Evolutionary conservation across 495 filamentous ascomycete genomes (phyloP).

Genomic region (Hyaloscypha finlandica): DNA sequence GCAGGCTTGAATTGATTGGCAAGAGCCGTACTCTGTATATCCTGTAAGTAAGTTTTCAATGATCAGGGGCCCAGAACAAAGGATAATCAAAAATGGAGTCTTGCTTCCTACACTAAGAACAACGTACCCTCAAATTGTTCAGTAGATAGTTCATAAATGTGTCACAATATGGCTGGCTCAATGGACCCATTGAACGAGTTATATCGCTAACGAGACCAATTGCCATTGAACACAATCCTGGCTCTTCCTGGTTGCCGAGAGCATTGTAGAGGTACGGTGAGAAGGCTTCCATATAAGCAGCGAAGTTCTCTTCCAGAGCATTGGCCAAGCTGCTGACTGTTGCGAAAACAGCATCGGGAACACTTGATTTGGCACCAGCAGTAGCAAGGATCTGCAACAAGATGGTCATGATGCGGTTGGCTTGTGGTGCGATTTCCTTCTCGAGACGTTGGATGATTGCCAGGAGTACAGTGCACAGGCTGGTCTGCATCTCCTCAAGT

Average conservation of each 20-base stretch:
- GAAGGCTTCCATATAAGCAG: slow-evolving; percentile 96
- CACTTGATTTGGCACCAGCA: slow-evolving; percentile 84
- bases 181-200: slow-evolving; percentile 83
- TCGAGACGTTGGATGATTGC: slow-evolving; percentile 91
- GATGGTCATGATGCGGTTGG: slow-evolving; percentile 89
- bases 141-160: slow-evolving; percentile 96
- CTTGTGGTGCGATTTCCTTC: slow-evolving; percentile 85
- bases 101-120: neutral
- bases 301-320: slow-evolving; percentile 87
- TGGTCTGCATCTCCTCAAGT: slow-evolving; percentile 96
- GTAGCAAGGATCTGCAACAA: slow-evolving; percentile 77
- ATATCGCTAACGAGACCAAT: slow-evolving; percentile 97
- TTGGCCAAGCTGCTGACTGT: slow-evolving; percentile 83
- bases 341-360: slow-evolving; percentile 91
- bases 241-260: slow-evolving; percentile 92
- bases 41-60: slow-evolving; percentile 33
- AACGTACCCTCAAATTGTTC: slow-evolving; percentile 79
- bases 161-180: slow-evolving; percentile 92
- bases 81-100: slow-evolving; percentile 3
- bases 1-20: slow-evolving; percentile 98
- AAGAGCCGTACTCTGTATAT: slow-evolving; percentile 60
- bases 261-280: slow-evolving; percentile 88
- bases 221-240: slow-evolving; percentile 91
- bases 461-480: slow-evolving; percentile 84
- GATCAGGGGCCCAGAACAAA: neutral